A percentile compares a stretch with the other conserved stretches of the same genome.
Conservation (phyloP, 768 basidiomycete species). For the Xanthoconium purpureum region DNA sequence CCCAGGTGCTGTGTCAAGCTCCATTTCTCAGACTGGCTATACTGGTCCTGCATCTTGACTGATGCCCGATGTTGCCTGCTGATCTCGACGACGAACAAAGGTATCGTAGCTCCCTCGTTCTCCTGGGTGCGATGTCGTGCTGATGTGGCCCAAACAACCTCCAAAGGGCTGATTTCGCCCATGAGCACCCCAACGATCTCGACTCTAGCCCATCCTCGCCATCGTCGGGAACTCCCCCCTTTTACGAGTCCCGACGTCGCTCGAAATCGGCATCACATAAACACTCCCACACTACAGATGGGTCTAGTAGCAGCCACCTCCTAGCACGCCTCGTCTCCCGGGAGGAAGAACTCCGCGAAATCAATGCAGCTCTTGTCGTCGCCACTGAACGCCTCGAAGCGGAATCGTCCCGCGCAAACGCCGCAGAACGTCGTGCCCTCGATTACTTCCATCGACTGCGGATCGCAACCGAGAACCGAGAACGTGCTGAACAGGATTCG, state of each 20-base stretch:
- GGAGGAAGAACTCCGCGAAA: conserved; percentile 32
- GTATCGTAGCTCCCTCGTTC: conserved; percentile 9
- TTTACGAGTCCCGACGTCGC: conserved; percentile 17
- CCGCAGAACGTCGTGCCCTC: conserved; percentile 46
- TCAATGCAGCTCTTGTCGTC: conserved; percentile 27
- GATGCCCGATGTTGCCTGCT: conserved; percentile 26
- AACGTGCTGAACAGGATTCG: conserved; percentile 38
- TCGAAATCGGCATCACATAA: conserved; percentile 28
- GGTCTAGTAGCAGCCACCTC: conserved; percentile 29
- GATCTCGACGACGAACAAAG: conserved; percentile 31
- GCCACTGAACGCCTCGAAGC: conserved; percentile 36
- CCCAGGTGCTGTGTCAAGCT: conserved; percentile 3
- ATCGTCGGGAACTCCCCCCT: conserved; percentile 19
- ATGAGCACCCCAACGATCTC: conserved; percentile 30
- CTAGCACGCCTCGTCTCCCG: conserved; percentile 29
- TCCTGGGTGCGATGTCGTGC: not conserved
- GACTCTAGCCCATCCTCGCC: conserved; percentile 30
- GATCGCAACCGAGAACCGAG: conserved; percentile 38
- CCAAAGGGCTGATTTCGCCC: conserved; percentile 24
- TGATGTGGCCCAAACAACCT: not conserved
- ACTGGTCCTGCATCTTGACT: conserved; percentile 6
- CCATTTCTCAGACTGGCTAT: not conserved
- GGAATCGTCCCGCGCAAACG: conserved; percentile 41
- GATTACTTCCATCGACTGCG: conserved; percentile 44
- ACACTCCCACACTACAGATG: conserved; percentile 27